Evolutionary conservation across 208 protist species (phyloP).

Genomic region (Crithidia bombi): DNA sequence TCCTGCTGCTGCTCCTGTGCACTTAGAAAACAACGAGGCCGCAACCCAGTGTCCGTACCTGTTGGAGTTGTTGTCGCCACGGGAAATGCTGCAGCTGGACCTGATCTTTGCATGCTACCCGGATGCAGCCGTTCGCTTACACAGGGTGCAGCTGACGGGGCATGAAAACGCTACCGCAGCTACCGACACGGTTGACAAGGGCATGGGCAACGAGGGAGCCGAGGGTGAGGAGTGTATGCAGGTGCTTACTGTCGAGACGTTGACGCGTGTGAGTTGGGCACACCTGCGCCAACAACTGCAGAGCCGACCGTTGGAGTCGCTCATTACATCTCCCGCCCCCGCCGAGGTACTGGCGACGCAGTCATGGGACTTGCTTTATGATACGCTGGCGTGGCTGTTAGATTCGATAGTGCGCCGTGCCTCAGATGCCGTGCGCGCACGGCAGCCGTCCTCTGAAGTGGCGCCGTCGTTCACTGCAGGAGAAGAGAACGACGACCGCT

Average conservation of each 20-base stretch:
- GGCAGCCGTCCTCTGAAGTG: not conserved
- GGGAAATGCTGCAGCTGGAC: constrained; percentile 57
- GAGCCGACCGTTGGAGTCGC: constrained; percentile 26
- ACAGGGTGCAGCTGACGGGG: constrained; percentile 52
- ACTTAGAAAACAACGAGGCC: constrained; percentile 2
- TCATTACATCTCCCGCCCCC: constrained; percentile 23
- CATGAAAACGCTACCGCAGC: not conserved
- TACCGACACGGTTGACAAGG: not conserved
- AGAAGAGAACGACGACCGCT: constrained; percentile 3
- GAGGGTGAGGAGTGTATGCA: constrained; percentile 17
- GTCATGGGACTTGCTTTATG: constrained; percentile 39
- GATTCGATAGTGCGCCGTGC: constrained; percentile 25
- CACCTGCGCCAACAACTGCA: constrained; percentile 21
- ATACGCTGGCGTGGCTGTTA: constrained; percentile 34
- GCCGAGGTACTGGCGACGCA: constrained; percentile 31
- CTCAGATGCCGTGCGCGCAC: constrained; percentile 17
- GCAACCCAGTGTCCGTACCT: constrained; percentile 30
- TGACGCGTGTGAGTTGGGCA: constrained; percentile 23
- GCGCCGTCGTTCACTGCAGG: not conserved
- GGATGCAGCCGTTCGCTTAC: constrained; percentile 46
- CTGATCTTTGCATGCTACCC: constrained; percentile 68
- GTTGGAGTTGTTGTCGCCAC: constrained; percentile 56
- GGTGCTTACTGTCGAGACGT: constrained; percentile 26
- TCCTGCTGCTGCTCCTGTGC: not conserved
- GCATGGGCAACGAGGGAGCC: not conserved